Evolutionary conservation across 2,329 filamentous ascomycete genomes (phyloP), one percentile per base, ranked within the genome.

Genomic region (Fusarium nurragi): DNA sequence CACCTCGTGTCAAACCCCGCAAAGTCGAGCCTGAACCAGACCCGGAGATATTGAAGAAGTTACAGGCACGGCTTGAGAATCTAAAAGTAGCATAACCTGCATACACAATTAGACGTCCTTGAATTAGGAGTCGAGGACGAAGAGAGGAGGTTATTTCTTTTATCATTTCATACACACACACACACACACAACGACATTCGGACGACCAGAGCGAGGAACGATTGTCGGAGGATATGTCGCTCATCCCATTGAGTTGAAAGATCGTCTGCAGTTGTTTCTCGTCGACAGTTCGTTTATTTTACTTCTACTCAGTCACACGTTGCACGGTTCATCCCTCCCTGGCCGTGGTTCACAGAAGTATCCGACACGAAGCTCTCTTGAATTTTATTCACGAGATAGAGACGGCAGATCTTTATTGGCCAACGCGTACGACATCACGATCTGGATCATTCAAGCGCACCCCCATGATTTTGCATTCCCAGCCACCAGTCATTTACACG

Each of bases 11-110:
- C 58, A 83, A 83, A 54, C 84, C 86, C 14, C 85, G 83, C 67
- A 88, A 85, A 71, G 81, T 87, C 25, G 86, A 89, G 52, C 85
- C 84, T 1, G 81, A 84, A 68, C 86, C 84, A 3, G 87, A 91
- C 71, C 86, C 86, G 1, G 85, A 86, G 12, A 76, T 90, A 7
- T 69, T 90, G 51, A 82, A 81, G 70, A 80, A 79, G 44, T 78
- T 91, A 19, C 83, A 89, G 67, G 82, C 78, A 47, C 88, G 84
- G 62, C 76, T 90, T 46, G 79, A 79, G 48, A 74, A 71, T 23
- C 64, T 85, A 57, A 79, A 77, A 57, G 71, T 81, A 49, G 63
- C 72, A 64, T 76, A 69, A 59, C 43, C 34, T 25, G 34, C 50
- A 47, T 22, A 22, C 36, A 43, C 43, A 13, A 52, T 37, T 18